Base-by-base conservation (phyloP, 1,284 basidiomycete species). In the Kwoniella shivajii region DNA sequence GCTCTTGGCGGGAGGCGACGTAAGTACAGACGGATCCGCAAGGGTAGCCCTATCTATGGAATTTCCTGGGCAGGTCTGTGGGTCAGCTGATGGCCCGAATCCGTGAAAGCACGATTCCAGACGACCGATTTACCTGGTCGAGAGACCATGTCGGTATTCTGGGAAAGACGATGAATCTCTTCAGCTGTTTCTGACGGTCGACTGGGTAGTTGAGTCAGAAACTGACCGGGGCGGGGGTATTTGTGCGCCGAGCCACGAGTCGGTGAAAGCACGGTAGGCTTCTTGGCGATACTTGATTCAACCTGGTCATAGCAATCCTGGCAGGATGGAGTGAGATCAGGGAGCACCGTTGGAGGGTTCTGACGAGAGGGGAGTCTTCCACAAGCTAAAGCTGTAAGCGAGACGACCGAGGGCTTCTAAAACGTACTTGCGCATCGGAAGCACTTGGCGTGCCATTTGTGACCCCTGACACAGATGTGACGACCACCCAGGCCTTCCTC, bases 401-500 rank as follows among this genome's bases (percentile, higher is more conserved):
- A 22, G 20, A 18, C 20, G 13, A 42, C 14, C 16, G 13, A 10
- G 18, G 6, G 27, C 7, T 22, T 20, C 6, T 27, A 26, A 10
- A 30, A 14, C 4, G 16, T 6, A 61, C 59, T 47, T 9, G 47
- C 41, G 29, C 59, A 61, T 16, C 27, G 37, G 48, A 57, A 61
- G 24, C 59, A 61, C 20, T 41, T 61, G 10, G 39, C 56, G 27
- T 61, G 59, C 56, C 56, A 61, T 30, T 55, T 51, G 24, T 33
- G 31, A 27, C 48, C 50, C 18, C 44, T 48, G 5, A 44, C 56
- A 26, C 22, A 56, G 46, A 55, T 42, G 41, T 65, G 64, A 33
- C 48, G 50, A 22, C 61, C 64, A 26, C 48, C 33, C n/a, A 59
- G 11, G 20, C 61, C 51, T 27, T 63, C 59, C 9, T 63, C 61